A percentile compares a stretch with the other conserved stretches of the same genome.
Conservation (phyloP, 2,329 filamentous ascomycete species). For the Davidsoniella neocaledoniae region DNA sequence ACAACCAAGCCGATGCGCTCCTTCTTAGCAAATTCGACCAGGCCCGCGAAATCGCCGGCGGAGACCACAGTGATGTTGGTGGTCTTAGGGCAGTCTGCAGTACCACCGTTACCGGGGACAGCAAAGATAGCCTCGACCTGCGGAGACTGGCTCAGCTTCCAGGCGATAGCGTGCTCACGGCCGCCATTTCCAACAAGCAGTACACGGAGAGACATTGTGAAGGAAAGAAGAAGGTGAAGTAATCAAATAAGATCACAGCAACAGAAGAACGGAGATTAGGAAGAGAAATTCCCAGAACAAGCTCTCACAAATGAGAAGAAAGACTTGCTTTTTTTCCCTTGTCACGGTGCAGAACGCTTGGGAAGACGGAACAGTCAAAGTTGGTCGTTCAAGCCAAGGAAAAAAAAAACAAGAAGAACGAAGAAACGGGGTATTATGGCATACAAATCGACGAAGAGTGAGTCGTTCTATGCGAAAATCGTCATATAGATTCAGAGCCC, state of each 20-base stretch:
- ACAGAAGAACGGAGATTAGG: neutral
- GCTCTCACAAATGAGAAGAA: neutral
- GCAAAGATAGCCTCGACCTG: conserved; percentile 58
- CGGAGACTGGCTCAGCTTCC: conserved; percentile 77
- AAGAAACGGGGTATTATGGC: neutral
- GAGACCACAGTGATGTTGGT: conserved; percentile 54
- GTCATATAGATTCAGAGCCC: neutral
- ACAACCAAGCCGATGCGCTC: conserved; percentile 68
- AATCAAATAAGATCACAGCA: neutral
- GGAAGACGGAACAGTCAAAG: conserved; percentile 1
- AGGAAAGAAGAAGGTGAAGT: neutral
- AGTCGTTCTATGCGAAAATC: neutral
- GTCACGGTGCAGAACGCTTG: too few species aligned
- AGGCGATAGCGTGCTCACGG: conserved; percentile 84
- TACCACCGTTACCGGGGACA: conserved; percentile 76
- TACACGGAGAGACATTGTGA: conserved; percentile 30
- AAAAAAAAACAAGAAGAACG: neutral
- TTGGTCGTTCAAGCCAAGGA: neutral
- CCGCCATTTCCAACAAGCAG: conserved; percentile 88
- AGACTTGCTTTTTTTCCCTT: too few species aligned
- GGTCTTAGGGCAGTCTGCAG: conserved; percentile 51
- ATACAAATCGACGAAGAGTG: neutral
- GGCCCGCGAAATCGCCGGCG: conserved; percentile 58
- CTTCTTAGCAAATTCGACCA: conserved; percentile 59
- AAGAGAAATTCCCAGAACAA: conserved; percentile 3